These are phyloP conservation scores for Curvularia eragrostidis DNA, from an alignment of 2,329 filamentous ascomycete genomes.

Conservation along the genomic window DNA sequence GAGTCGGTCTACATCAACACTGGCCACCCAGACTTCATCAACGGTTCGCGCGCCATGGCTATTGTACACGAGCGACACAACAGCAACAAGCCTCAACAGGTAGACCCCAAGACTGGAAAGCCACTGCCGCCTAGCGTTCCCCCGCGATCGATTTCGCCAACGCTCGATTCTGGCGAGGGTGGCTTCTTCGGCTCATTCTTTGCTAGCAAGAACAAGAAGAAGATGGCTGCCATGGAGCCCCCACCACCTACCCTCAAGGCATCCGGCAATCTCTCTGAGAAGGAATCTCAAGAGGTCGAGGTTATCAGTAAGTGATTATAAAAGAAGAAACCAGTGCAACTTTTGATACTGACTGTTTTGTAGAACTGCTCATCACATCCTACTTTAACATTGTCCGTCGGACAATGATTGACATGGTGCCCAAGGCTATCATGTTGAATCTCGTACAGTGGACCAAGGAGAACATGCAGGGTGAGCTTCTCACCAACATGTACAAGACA, in stretches of 20 bases:
- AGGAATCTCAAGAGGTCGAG: conserved; percentile 94
- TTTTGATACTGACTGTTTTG: conserved; percentile 23
- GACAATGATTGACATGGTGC: conserved; percentile 99
- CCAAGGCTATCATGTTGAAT: conserved; percentile 98
- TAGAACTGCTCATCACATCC: conserved; percentile 91
- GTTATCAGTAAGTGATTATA: conserved; percentile 88
- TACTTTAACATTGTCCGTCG: conserved; percentile 98
- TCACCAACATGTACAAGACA: conserved; percentile 96
- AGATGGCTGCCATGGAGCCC: conserved; percentile 99
- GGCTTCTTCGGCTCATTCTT: conserved; percentile 99
- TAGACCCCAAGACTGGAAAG: conserved; percentile 98
- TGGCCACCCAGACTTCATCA: conserved; percentile 95
- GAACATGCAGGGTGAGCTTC: conserved; percentile 95
- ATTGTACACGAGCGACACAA: conserved; percentile 94
- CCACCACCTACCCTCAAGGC: conserved; percentile 93
- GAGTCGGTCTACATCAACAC: conserved; percentile 98
- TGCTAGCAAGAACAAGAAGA: conserved; percentile 99
- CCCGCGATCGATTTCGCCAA: conserved; percentile 77
- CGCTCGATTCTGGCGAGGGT: conserved; percentile 67
- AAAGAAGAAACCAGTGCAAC: background rate
- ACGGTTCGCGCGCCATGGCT: conserved; percentile 96
- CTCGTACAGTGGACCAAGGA: conserved; percentile 97
- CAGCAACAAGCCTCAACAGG: conserved; percentile 83
- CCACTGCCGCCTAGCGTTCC: conserved; percentile 74
- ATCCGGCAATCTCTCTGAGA: conserved; percentile 89